Conservation (phyloP, 2,329 filamentous ascomycete species). For the Thermomyces lanuginosus region DNA sequence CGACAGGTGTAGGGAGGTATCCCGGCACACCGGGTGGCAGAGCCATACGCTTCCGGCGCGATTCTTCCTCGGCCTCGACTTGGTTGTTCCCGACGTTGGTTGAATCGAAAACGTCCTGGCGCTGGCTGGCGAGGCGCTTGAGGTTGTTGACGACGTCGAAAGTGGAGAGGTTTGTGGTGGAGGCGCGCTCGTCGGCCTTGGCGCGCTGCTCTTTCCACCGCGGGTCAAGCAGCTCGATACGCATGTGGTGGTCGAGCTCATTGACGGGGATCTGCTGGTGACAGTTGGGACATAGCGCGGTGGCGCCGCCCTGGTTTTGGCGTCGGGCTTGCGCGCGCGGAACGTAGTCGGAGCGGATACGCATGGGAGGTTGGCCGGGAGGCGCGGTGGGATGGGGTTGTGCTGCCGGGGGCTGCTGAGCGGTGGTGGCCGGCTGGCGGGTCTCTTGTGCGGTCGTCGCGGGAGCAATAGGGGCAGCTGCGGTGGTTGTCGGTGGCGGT, state of each 20-base stretch:
- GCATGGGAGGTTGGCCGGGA: conserved; percentile 49
- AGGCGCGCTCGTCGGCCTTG: conserved; percentile 68
- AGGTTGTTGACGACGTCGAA: conserved; percentile 83
- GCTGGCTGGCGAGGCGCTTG: conserved; percentile 81
- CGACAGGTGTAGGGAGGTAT: conserved; percentile 10
- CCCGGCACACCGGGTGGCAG: conserved; percentile 36
- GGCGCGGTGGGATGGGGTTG: conserved; percentile 72
- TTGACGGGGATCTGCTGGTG: conserved; percentile 72
- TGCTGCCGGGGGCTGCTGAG: conserved; percentile 54
- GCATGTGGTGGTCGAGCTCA: conserved; percentile 83
- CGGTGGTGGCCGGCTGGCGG: conserved; percentile 42
- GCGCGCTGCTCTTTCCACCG: conserved; percentile 92
- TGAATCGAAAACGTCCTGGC: conserved; percentile 69
- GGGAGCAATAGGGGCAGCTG: conserved; percentile 14
- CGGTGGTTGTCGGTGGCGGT: conserved; percentile 15
- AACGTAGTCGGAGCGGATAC: conserved; percentile 86
- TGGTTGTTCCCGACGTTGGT: conserved; percentile 24
- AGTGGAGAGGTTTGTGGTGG: conserved; percentile 72
- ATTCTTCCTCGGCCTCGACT: conserved; percentile 55
- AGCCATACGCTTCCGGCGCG: conserved; percentile 60
- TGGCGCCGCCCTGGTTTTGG: conserved; percentile 46
- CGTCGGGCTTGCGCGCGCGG: conserved; percentile 62
- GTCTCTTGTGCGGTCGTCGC: conserved; percentile 47
- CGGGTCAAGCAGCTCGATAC: conserved; percentile 85
- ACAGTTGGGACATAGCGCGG: conserved; percentile 77